Percentiles rank a stretch among this genome's conserved stretches.
These are phyloP conservation scores for Colletotrichum cuscutae DNA, from an alignment of 2,329 filamentous ascomycete genomes.

Conservation along the genomic window DNA sequence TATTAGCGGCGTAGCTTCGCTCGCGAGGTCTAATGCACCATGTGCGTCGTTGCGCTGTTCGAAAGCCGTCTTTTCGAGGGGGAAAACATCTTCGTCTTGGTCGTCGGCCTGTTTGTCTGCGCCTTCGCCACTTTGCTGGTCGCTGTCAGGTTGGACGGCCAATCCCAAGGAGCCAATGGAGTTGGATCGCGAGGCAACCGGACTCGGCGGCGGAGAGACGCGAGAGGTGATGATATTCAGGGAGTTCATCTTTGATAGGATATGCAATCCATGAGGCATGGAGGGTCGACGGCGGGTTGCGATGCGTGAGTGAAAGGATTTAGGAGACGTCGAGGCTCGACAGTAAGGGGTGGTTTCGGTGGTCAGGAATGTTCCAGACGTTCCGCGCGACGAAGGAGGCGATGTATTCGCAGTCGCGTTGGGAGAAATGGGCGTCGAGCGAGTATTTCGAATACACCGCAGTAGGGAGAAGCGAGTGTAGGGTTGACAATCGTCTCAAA, in stretches of 20 bases:
- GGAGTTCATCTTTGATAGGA: conserved; percentile 86
- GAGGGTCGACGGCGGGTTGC: conserved; percentile 11
- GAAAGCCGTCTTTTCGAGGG: conserved; percentile 27
- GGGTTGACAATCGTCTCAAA: neutral
- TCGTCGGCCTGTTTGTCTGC: conserved; percentile 37
- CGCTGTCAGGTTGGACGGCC: conserved; percentile 55
- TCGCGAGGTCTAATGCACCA: conserved; percentile 43
- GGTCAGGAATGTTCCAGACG: conserved; percentile 35
- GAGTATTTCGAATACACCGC: neutral
- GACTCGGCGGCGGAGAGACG: conserved; percentile 72
- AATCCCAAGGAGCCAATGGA: conserved; percentile 66
- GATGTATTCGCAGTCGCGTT: conserved; percentile 24
- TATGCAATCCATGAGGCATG: conserved; percentile 64
- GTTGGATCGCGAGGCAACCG: conserved; percentile 68
- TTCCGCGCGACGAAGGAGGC: conserved; percentile 26
- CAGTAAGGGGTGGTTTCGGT: conserved; percentile 28
- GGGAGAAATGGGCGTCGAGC: conserved; percentile 3
- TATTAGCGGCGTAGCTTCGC: conserved; percentile 78
- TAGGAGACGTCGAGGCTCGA: neutral
- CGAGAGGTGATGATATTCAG: conserved; percentile 92
- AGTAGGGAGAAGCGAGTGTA: conserved; percentile 24
- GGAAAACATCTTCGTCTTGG: conserved; percentile 45
- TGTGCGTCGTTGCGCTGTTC: conserved; percentile 20
- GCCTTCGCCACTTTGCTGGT: conserved; percentile 45
- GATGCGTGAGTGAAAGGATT: neutral